Conservation (phyloP, 2,329 filamentous ascomycete species). For the Trichoderma sp. region DNA sequence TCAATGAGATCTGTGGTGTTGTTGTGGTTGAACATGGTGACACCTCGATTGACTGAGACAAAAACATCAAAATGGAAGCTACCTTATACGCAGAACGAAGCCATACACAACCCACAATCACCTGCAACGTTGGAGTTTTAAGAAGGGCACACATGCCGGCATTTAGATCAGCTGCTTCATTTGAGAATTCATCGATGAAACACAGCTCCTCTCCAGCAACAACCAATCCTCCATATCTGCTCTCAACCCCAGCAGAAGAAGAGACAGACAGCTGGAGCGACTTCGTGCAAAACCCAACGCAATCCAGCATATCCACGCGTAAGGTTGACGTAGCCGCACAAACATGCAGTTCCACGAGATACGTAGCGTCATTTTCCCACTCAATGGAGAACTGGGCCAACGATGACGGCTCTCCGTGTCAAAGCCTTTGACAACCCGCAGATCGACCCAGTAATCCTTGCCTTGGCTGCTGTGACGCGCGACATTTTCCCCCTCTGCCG, state of each 20-base stretch:
- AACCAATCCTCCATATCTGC: too few relatives aligned
- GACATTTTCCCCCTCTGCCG: conserved; percentile 11
- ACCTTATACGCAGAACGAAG: neutral
- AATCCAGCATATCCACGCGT: neutral
- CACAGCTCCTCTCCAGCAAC: too few relatives aligned
- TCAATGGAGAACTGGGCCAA: neutral
- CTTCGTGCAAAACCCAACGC: neutral
- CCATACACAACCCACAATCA: too few relatives aligned
- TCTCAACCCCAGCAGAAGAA: neutral
- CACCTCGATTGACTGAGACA: too few relatives aligned
- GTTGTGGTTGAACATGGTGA: neutral
- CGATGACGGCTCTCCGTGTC: neutral
- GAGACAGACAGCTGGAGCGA: neutral
- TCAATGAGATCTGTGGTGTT: neutral
- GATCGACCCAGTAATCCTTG: conserved; percentile 16
- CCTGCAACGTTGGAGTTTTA: too few relatives aligned
- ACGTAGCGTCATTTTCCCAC: conserved; percentile 4
- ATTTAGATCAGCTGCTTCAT: too few relatives aligned
- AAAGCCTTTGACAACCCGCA: conserved; percentile 7
- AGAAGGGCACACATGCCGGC: too few relatives aligned
- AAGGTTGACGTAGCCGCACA: conserved; percentile 18
- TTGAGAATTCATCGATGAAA: too few relatives aligned
- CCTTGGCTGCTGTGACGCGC: conserved; percentile 22
- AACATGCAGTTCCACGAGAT: neutral
- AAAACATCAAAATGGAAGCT: neutral